Evolutionary conservation across 129 eudicot genomes (phyloP).

Genomic region (Solidago caesia): DNA sequence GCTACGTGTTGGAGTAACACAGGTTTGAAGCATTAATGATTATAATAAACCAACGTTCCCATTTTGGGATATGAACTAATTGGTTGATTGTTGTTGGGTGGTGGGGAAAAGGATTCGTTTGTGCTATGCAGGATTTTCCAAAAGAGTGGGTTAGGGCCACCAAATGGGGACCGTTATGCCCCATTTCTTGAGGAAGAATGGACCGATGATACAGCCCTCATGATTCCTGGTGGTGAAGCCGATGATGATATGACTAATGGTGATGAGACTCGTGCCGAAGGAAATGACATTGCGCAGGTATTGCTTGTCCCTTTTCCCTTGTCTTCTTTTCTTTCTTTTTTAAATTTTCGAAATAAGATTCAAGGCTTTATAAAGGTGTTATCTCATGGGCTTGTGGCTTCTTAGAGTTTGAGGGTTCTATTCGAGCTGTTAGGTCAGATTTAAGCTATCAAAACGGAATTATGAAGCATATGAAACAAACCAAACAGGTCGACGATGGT

Average conservation of each 20-base stretch:
- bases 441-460: not conserved
- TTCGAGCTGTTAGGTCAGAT: not conserved
- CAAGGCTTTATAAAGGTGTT: slow-evolving; percentile 1
- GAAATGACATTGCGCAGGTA: slow-evolving; percentile 60
- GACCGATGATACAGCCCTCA: slow-evolving; percentile 64
- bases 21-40: slow-evolving; percentile 45
- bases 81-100: slow-evolving; percentile 27
- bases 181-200: slow-evolving; percentile 96
- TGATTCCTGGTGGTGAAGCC: slow-evolving; percentile 76
- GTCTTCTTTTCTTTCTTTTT: not conserved
- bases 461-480: not conserved
- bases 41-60: not conserved
- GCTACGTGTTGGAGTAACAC: slow-evolving; percentile 59
- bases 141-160: slow-evolving; percentile 92
- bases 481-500: not conserved
- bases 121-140: slow-evolving; percentile 91
- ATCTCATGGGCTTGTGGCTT: slow-evolving; percentile 3
- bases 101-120: slow-evolving; percentile 69
- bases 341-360: not conserved
- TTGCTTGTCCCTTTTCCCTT: not conserved
- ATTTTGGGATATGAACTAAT: slow-evolving; percentile 28
- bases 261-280: slow-evolving; percentile 56
- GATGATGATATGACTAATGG: slow-evolving; percentile 68
- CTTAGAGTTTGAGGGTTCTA: no score
- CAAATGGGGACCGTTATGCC: slow-evolving; percentile 90